Conservation (phyloP, 352 stramenopile species). For the Phytopythium chamaehyphon region DNA sequence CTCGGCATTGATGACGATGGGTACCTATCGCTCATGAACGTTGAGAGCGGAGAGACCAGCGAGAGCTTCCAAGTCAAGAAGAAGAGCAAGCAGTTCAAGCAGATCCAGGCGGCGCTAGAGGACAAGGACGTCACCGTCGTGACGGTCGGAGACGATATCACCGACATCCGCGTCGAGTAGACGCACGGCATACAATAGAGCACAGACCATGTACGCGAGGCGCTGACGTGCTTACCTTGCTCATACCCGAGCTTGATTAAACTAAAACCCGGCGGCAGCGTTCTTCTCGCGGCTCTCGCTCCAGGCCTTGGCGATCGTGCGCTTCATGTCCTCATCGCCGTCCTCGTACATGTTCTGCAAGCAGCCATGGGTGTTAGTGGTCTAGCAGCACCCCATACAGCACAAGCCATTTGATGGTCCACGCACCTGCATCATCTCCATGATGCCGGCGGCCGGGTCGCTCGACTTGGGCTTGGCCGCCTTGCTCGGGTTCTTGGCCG, state of each 20-base stretch:
- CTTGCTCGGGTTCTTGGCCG: constrained; percentile 75
- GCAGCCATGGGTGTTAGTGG: too few relatives aligned
- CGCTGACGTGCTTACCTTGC: not conserved
- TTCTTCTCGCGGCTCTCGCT: constrained; percentile 77
- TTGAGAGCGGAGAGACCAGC: constrained; percentile 58
- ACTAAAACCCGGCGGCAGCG: constrained; percentile 8
- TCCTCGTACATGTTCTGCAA: constrained; percentile 86
- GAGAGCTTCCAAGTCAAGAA: constrained; percentile 67
- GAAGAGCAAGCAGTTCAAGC: constrained; percentile 64
- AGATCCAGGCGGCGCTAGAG: constrained; percentile 67
- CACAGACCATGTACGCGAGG: not conserved
- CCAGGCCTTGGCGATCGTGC: constrained; percentile 88
- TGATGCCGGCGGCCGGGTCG: constrained; percentile 79
- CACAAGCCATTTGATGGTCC: constrained; percentile 6
- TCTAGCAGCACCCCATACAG: too few relatives aligned
- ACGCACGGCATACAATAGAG: constrained; percentile 4
- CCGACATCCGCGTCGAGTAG: constrained; percentile 35
- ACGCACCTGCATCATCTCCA: constrained; percentile 93
- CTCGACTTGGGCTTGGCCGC: constrained; percentile 34
- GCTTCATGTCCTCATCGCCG: constrained; percentile 88
- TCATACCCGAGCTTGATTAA: too few relatives aligned
- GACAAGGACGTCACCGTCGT: constrained; percentile 46
- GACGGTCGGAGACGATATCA: constrained; percentile 46
- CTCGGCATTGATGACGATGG: constrained; percentile 72
- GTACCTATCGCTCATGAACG: constrained; percentile 67